Conservation (phyloP, 345 rosid genomes). For the Ceriops decandra region DNA sequence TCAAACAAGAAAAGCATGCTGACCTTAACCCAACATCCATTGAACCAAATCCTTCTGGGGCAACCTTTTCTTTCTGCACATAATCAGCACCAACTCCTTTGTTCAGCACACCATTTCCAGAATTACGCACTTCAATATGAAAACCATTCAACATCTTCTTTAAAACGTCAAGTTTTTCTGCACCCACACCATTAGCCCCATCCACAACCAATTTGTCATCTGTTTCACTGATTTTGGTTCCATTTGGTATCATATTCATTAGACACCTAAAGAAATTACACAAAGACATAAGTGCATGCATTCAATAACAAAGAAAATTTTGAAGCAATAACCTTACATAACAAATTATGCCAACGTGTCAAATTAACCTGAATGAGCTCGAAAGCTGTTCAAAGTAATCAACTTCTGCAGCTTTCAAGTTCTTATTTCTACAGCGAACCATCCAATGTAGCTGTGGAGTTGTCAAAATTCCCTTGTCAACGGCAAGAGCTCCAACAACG, state of each 20-base stretch:
- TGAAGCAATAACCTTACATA: neutral
- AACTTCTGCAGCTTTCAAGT: slow-evolving; percentile 55
- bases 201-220: slow-evolving; percentile 62
- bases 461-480: slow-evolving; percentile 76
- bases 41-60: slow-evolving; percentile 60
- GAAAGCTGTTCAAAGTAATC: slow-evolving; percentile 78
- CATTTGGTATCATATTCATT: slow-evolving; percentile 57
- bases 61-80: slow-evolving; percentile 92
- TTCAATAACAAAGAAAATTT: neutral
- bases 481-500: slow-evolving; percentile 51
- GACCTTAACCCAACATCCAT: slow-evolving; percentile 60
- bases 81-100: slow-evolving; percentile 95
- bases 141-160: slow-evolving; percentile 47
- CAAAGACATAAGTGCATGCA: slow-evolving; percentile 9
- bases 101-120: slow-evolving; percentile 76
- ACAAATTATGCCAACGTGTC: neutral
- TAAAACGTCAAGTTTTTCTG: slow-evolving; percentile 59
- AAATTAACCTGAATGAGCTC: slow-evolving; percentile 57
- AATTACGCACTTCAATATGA: slow-evolving; percentile 63
- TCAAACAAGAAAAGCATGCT: slow-evolving; percentile 20
- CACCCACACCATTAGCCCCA: slow-evolving; percentile 94
- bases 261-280: slow-evolving; percentile 43
- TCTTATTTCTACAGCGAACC: slow-evolving; percentile 82
- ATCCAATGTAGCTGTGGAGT: slow-evolving; percentile 97
- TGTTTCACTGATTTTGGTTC: slow-evolving; percentile 15